These are phyloP conservation scores for Schwanniomyces yamadae DNA, from an alignment of 805 yeast species.

Conservation along the genomic window DNA sequence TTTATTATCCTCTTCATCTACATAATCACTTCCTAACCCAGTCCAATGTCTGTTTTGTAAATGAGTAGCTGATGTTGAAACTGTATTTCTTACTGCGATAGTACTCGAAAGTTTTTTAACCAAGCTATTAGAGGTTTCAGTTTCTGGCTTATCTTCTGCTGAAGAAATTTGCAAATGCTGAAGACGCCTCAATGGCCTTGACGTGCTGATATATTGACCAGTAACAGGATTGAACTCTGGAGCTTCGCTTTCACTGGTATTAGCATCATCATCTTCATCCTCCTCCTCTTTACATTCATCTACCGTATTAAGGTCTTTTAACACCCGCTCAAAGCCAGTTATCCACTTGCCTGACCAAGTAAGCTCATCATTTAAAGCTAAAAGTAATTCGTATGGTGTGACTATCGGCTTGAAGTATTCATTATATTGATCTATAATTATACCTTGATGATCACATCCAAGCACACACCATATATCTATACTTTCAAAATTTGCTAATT, in stretches of 20 bases:
- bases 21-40: conserved; percentile 86
- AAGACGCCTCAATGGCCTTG: conserved; percentile 71
- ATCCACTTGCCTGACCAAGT: conserved; percentile 96
- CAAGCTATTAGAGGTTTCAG: conserved; percentile 31
- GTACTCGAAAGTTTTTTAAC: conserved; percentile 57
- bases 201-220: conserved; percentile 65
- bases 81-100: conserved; percentile 69
- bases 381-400: conserved; percentile 85
- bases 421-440: conserved; percentile 72
- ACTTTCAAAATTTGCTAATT: conserved; percentile 92
- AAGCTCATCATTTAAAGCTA: conserved; percentile 74
- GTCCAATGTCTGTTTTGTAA: conserved; percentile 79
- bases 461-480: conserved; percentile 92
- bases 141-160: conserved; percentile 22
- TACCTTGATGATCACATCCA: conserved; percentile 94
- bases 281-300: conserved; percentile 32
- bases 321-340: conserved; percentile 64
- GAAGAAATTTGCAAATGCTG: conserved; percentile 63
- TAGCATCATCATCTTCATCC: conserved; percentile 18
- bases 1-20: conserved; percentile 37
- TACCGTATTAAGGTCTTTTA: conserved; percentile 38
- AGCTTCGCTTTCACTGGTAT: conserved; percentile 41
- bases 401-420: conserved; percentile 89
- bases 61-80: conserved; percentile 82
- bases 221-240: conserved; percentile 91